Base-by-base conservation (phyloP, 768 basidiomycete genomes). In the Hydnomerulius pinastri region DNA sequence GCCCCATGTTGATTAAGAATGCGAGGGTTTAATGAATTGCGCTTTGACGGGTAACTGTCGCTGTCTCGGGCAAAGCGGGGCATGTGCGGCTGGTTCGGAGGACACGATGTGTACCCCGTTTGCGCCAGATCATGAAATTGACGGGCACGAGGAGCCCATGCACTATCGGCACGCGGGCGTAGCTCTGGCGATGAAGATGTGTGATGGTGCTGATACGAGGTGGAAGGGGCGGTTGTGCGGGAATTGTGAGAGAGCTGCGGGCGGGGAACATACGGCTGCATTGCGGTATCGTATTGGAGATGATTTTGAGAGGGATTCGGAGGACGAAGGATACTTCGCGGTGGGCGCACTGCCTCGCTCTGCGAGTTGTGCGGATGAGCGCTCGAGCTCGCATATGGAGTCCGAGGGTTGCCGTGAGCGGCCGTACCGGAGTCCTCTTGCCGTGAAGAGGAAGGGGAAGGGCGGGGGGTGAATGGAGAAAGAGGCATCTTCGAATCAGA, bases 111-210 rank as follows among this genome's bases (percentile, higher is more conserved):
- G 12, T 47, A 48, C 1, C 9, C 37, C 1, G 39, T 29, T 24
- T 50, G 52, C 36, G 50, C 13, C 13, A n/a, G 25, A 53, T 68
- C 53, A 9, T 49, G 25, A 10, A 57, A 51, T 18, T 51, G 40
- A 36, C 54, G 57, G 12, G 21, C 54, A 57, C 56, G 64, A 55
- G 66, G 66, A 9, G 55, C 51, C 58, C 58, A 60, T 37, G 57
- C 28, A 51, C 42, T 60, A 40, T 61, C 62, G 7, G 30, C 43
- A 39, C 49, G 60, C 33, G 60, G 58, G 37, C 56, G 54, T 36
- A 54, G 51, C 36, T 60, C 58, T 23, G 56, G 66, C 0, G 66
- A 64, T 48, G 61, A 59, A 12, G 56, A 53, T 10, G 58, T 65
- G n/a, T 60, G 53, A 25, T 62, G 53, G 23, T 63, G n/a, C n/a